A percentile compares a stretch with the other conserved stretches of the same genome.
phyloP scores from a whole-genome alignment of 805 yeast genomes.

The Ogataea trehalophila region DNA sequence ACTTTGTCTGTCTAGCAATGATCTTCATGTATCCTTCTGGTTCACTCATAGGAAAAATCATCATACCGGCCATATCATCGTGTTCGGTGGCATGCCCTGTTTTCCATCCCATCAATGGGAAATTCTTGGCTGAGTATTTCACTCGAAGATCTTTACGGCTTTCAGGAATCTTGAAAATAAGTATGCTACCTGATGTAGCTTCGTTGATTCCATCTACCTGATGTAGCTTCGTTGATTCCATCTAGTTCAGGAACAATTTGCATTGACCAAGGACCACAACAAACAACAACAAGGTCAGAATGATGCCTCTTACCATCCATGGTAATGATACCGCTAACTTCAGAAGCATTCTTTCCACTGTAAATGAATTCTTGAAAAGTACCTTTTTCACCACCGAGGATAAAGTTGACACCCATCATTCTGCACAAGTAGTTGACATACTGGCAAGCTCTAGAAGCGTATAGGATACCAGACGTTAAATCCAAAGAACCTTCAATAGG shows the following conservation, averaged over 20 bases:
- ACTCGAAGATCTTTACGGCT: slow-evolving; percentile 28
- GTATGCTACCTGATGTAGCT: too few relatives aligned
- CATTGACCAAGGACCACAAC: slow-evolving; percentile 31
- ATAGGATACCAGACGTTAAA: slow-evolving; percentile 30
- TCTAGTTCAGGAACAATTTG: slow-evolving; percentile 30
- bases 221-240: slow-evolving; percentile 33
- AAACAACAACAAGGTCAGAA: slow-evolving; percentile 25
- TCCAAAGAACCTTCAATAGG: slow-evolving; percentile 25
- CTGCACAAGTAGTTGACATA: slow-evolving; percentile 26
- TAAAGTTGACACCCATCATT: slow-evolving; percentile 31
- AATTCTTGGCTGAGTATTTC: slow-evolving; percentile 30
- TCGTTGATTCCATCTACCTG: too few relatives aligned
- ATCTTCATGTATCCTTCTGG: slow-evolving; percentile 35
- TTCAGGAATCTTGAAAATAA: slow-evolving; percentile 32
- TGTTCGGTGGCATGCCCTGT: slow-evolving; percentile 29
- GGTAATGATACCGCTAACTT: slow-evolving; percentile 26
- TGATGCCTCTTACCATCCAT: slow-evolving; percentile 23
- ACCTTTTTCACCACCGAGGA: slow-evolving; percentile 28
- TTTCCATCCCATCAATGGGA: slow-evolving; percentile 35
- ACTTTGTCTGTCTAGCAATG: slow-evolving; percentile 33
- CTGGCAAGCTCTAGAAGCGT: slow-evolving; percentile 32
- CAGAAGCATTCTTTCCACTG: slow-evolving; percentile 8
- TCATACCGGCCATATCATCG: slow-evolving; percentile 28
- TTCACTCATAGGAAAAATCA: slow-evolving; percentile 31
- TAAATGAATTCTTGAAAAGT: slow-evolving; percentile 22